Evolutionary conservation across 768 basidiomycete species (phyloP), one percentile per base, ranked within the genome.

Genomic region (Macrolepiota albuminosa): DNA sequence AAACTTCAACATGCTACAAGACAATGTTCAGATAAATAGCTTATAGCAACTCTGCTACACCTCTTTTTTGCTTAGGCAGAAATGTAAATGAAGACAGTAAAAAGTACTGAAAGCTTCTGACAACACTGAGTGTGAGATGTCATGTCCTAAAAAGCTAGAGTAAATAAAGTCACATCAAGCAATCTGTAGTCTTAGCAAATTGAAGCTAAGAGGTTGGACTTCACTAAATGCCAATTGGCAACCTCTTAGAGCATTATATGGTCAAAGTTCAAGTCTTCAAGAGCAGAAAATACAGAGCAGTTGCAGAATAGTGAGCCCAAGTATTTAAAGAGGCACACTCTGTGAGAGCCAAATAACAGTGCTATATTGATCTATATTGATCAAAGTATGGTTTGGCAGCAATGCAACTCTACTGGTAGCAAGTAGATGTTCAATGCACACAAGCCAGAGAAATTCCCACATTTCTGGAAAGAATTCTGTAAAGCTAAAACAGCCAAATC

Each of bases 111-210:
- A 43, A 43, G 43, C n/a, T 42, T 16, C 11, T 43, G 43, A 43
- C 43, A 43, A n/a, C 10, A 9, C 43, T 43, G 43, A 43, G 43
- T 43, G n/a, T 5, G 39, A 40, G 16, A 40, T 14, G 39, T 40
- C 39, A 40, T 6, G 1, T 16, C 39, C 6, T 16, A 31, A 45
- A 47, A 57, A 31, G 56, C 34, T 21, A 16, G 37, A 59, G 58
- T 59, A 53, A 59, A 46, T 48, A 47, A 47, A 26, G 14, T 24
- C 21, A 36, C 26, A 31, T 36, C 26, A 16, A 31, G 24, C 51
- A 52, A 26, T 52, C 21, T 33, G 46, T 36, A 59, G 58, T 45
- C 45, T 59, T 46, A 59, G 51, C 46, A 57, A 56, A 56, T 45
- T 56, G n/a, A 24, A 34, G 54, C 51, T 59, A 45, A 43, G 42